phyloP scores from a whole-genome alignment of 345 rosid species.

The Salix dunnii region DNA sequence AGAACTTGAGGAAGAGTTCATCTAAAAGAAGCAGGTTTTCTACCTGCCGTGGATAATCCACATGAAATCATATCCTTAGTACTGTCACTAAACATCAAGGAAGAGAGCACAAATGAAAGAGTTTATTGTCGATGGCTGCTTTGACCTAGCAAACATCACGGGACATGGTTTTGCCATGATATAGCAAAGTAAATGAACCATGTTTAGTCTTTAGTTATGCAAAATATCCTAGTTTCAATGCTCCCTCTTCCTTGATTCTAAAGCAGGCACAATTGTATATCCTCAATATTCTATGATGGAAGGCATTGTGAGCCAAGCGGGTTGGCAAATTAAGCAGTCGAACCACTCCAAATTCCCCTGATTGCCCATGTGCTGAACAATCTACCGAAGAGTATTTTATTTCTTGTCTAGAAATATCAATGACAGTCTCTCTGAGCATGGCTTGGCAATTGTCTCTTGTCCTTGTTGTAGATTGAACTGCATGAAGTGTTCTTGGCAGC shows the following conservation, averaged over 20 bases:
- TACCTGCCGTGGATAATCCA: neutral
- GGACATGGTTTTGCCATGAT: neutral
- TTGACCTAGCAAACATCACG: neutral
- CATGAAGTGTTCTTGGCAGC: neutral
- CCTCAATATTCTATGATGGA: too few species aligned
- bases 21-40: neutral
- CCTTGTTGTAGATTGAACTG: neutral
- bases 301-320: neutral
- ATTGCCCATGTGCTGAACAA: too few species aligned
- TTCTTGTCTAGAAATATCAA: too few species aligned
- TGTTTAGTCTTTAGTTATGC: neutral
- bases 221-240: too few species aligned
- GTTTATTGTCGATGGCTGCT: neutral
- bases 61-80: neutral
- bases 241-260: neutral
- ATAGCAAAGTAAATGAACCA: neutral
- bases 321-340: neutral
- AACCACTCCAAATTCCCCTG: too few species aligned
- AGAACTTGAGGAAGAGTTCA: slow-evolving; percentile 37
- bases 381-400: too few species aligned
- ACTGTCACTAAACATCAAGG: neutral
- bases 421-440: neutral
- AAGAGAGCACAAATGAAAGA: neutral
- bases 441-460: neutral
- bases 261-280: too few species aligned